phyloP scores from a whole-genome alignment of 345 rosid genomes.

The Syzygium aqueum region DNA sequence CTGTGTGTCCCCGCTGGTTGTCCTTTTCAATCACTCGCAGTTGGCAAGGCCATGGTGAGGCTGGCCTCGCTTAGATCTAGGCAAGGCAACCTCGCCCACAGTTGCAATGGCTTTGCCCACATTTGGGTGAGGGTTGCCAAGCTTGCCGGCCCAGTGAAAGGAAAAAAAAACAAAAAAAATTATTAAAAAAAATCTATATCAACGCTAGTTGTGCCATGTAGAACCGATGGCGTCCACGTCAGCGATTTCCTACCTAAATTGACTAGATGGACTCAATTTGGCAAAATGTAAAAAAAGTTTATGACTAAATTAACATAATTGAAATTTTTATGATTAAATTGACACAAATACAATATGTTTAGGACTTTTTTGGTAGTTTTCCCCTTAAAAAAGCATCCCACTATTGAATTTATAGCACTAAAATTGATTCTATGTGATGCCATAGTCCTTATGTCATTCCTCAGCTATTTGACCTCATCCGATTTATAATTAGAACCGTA shows the following conservation, averaged over 20 bases:
- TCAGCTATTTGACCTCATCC: neutral
- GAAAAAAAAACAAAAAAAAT: too few species aligned
- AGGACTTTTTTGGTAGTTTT: neutral
- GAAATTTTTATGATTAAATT: too few species aligned
- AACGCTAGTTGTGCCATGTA: fast-evolving
- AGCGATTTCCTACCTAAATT: fast-evolving
- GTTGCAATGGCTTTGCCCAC: too few species aligned
- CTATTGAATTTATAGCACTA: neutral
- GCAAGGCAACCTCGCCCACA: too few species aligned
- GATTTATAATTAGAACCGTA: fast-evolving
- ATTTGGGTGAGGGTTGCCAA: too few species aligned
- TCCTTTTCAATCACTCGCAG: too few species aligned
- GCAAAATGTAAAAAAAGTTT: neutral
- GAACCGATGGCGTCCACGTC: fast-evolving
- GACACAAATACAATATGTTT: neutral
- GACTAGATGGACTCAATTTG: fast-evolving
- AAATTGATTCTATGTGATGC: neutral
- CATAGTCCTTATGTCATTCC: neutral
- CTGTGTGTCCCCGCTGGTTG: too few species aligned
- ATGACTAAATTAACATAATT: too few species aligned
- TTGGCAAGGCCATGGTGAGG: too few species aligned
- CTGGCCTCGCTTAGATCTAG: too few species aligned
- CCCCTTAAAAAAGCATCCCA: neutral
- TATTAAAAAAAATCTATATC: fast-evolving
- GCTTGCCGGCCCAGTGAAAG: too few species aligned